Conservation (phyloP, 805 yeast genomes). For the Yarrowia hollandica region DNA sequence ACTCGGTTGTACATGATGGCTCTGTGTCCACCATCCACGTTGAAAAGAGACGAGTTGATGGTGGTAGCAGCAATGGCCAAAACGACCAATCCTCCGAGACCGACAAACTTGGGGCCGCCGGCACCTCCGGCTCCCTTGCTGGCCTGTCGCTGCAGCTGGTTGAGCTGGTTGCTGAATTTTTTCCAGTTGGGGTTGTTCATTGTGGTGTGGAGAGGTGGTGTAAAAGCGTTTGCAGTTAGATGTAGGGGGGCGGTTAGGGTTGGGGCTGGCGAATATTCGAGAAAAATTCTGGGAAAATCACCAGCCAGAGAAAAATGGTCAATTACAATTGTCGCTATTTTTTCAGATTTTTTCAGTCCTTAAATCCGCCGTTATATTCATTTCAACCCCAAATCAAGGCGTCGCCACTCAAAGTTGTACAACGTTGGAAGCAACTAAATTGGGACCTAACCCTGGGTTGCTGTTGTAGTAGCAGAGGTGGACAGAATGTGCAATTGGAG, state of each 20-base stretch:
- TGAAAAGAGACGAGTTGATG: conserved; percentile 61
- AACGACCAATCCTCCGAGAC: conserved; percentile 59
- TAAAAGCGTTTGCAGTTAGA: background rate
- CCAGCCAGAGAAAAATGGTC: background rate
- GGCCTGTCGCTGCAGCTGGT: conserved; percentile 28
- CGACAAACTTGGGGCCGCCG: conserved; percentile 58
- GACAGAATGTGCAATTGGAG: background rate
- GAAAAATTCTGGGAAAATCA: background rate
- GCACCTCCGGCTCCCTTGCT: conserved; percentile 32
- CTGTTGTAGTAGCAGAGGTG: background rate
- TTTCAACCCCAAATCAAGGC: too few species aligned
- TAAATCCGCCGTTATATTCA: too few species aligned
- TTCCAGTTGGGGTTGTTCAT: conserved; percentile 29
- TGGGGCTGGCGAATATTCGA: background rate
- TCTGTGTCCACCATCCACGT: conserved; percentile 98
- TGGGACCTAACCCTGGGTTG: conserved; percentile 15
- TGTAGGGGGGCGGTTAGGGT: background rate
- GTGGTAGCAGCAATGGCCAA: conserved; percentile 59
- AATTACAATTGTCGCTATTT: background rate
- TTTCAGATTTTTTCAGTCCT: background rate
- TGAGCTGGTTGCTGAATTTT: conserved; percentile 18
- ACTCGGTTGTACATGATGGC: conserved; percentile 91
- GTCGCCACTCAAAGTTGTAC: conserved; percentile 16
- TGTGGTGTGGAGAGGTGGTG: conserved; percentile 4
- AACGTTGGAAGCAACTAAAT: conserved; percentile 16